Base-by-base conservation (phyloP, 2,329 filamentous ascomycete genomes). In the Penicillium sp. region DNA sequence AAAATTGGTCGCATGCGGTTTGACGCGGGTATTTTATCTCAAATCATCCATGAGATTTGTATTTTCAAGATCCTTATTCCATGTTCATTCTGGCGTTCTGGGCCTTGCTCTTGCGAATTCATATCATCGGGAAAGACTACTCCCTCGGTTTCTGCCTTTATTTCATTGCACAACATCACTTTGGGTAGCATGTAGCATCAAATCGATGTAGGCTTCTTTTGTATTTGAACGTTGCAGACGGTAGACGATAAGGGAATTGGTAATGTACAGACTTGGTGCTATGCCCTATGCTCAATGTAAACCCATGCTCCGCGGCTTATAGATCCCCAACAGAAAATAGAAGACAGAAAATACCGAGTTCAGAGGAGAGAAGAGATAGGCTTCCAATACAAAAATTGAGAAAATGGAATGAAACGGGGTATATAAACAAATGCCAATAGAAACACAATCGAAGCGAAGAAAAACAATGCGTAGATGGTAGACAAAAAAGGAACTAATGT, bases 381-480 rank as follows among this genome's bases (percentile, higher is more conserved):
- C 9, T 13, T 32, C 4, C 3, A 9, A 51, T 45, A 11, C 50
- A 20, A 20, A 39, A 5, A 20, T 22, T 5, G 18, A 34, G 11
- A 10, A 34, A 26, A 38, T 29, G 22, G 14, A 13, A 37, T 39
- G 26, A 32, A 45, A 45, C 16, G 22, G 53, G 53, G 53, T 55
- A 55, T 55, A 55, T 55, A 42, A 39, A 24, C 20, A 45, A 55
- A 50, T 45, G 34, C 34, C 34, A 38, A 35, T 35, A 20, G 8
- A 40, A 22, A 40, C 37, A 26, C 34, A 31, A 16, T 11, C 29
- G 13, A 40, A 20, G 18, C 9, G 35, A 46, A 29, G 18, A 13
- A 13, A 52, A 29, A n/a, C 10, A 24, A 43, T 43, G n/a, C 3
- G 8, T 53, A 49, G 22, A 10, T 29, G 18, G 3, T 50, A 38